phyloP scores from a whole-genome alignment of 257 asterid genomes.

The Coffea eugenioides region DNA sequence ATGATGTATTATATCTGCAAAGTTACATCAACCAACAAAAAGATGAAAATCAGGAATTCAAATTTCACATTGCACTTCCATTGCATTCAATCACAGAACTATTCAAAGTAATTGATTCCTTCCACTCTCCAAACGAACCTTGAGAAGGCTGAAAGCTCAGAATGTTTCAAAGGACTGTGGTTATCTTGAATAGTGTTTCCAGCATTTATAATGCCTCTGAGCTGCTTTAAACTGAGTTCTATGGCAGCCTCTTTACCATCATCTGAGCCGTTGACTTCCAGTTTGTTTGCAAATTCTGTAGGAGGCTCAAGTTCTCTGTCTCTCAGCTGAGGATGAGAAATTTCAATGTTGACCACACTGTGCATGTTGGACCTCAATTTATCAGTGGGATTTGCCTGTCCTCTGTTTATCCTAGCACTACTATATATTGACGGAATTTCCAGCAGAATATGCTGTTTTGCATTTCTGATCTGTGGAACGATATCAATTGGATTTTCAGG shows the following conservation, averaged over 20 bases:
- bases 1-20: conserved; percentile 65
- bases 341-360: conserved; percentile 20
- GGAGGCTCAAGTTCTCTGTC: conserved; percentile 42
- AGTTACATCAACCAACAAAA: conserved; percentile 18
- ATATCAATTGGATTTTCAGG: conserved; percentile 39
- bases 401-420: conserved; percentile 25
- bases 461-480: conserved; percentile 19
- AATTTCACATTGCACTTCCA: conserved; percentile 6
- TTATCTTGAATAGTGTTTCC: conserved; percentile 50
- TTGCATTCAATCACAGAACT: background rate
- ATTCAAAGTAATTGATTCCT: background rate
- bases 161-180: conserved; percentile 53
- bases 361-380: conserved; percentile 26
- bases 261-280: conserved; percentile 22
- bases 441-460: conserved; percentile 16
- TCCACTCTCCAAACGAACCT: conserved; percentile 43
- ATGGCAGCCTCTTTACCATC: conserved; percentile 32
- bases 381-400: conserved; percentile 27
- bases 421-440: conserved; percentile 24
- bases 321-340: conserved; percentile 24
- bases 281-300: conserved; percentile 38
- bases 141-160: conserved; percentile 83
- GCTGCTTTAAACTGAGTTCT: conserved; percentile 65
- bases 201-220: conserved; percentile 51
- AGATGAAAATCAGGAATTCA: conserved; percentile 9